phyloP scores from a whole-genome alignment of 768 basidiomycete genomes.

The Trametes sanguinea region DNA sequence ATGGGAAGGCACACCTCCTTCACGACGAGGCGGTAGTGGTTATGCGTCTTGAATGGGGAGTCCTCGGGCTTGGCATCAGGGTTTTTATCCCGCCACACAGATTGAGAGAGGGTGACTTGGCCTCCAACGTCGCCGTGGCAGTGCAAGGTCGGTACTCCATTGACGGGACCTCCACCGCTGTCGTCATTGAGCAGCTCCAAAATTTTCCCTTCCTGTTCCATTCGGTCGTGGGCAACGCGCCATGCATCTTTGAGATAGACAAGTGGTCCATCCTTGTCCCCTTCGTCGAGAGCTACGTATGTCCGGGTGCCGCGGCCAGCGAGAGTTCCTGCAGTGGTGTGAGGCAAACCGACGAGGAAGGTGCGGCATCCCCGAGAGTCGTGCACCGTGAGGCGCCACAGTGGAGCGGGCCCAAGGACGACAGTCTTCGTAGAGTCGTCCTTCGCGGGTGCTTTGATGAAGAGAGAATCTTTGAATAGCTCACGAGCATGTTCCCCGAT shows the following conservation, averaged over 20 bases:
- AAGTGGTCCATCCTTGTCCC: not conserved
- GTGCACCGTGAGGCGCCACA: not conserved
- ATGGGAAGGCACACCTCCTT: conserved; percentile 6
- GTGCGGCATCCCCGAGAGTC: not conserved
- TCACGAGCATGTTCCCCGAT: not conserved
- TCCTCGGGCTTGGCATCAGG: not conserved
- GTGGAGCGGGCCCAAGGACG: no score
- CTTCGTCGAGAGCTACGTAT: not conserved
- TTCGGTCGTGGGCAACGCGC: not conserved
- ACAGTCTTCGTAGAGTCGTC: no score
- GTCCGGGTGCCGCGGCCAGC: conserved; percentile 1
- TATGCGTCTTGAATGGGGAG: conserved; percentile 8
- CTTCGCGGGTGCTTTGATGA: no score
- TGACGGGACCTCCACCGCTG: not conserved
- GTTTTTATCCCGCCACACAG: not conserved
- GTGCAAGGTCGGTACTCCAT: not conserved
- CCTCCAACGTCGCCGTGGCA: conserved; percentile 10
- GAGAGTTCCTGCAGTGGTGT: not conserved
- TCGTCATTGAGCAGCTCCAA: not conserved
- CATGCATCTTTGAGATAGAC: conserved; percentile 12
- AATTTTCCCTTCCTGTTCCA: conserved; percentile 5
- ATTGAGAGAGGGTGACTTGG: conserved; percentile 3
- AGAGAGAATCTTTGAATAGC: not conserved
- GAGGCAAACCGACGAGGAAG: conserved; percentile 16
- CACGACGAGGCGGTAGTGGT: conserved; percentile 16